Percentiles rank a stretch among this genome's conserved stretches.
phyloP scores from a whole-genome alignment of 1,284 basidiomycete genomes.

The Caloboletus inedulis region DNA sequence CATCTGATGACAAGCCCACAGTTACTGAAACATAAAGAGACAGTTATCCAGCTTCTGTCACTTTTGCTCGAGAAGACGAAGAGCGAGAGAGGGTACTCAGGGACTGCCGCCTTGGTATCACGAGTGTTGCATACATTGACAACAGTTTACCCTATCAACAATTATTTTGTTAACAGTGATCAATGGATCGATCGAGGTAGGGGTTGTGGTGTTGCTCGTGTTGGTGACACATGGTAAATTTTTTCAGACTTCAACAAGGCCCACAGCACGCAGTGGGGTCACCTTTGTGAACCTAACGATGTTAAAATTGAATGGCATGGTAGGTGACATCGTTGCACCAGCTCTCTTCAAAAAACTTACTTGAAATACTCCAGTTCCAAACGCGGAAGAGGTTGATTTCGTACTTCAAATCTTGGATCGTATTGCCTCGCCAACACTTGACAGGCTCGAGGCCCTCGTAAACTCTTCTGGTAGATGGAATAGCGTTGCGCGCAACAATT shows the following conservation, averaged over 20 bases:
- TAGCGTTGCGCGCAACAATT: conserved; percentile 83
- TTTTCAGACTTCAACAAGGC: conserved; percentile 64
- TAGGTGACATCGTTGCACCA: conserved; percentile 31
- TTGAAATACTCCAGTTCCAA: conserved; percentile 55
- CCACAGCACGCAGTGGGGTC: conserved; percentile 83
- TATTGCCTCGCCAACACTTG: conserved; percentile 65
- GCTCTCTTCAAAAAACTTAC: background rate
- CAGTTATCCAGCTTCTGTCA: conserved; percentile 67
- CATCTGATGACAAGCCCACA: conserved; percentile 30
- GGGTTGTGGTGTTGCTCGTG: conserved; percentile 18
- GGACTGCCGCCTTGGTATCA: conserved; percentile 77
- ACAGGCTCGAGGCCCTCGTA: conserved; percentile 67
- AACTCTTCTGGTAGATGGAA: conserved; percentile 60
- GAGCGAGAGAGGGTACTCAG: conserved; percentile 87
- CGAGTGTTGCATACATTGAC: conserved; percentile 77
- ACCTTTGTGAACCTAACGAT: conserved; percentile 75
- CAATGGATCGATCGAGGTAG: conserved; percentile 77
- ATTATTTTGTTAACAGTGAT: conserved; percentile 80
- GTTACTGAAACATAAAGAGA: conserved; percentile 69
- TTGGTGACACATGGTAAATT: background rate
- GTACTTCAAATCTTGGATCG: conserved; percentile 56
- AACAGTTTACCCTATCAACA: conserved; percentile 78
- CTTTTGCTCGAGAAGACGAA: conserved; percentile 78
- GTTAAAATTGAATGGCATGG: conserved; percentile 89
- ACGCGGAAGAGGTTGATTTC: conserved; percentile 74